Conservation (phyloP, 2,329 filamentous ascomycete genomes). For the Acarospora socialis region DNA sequence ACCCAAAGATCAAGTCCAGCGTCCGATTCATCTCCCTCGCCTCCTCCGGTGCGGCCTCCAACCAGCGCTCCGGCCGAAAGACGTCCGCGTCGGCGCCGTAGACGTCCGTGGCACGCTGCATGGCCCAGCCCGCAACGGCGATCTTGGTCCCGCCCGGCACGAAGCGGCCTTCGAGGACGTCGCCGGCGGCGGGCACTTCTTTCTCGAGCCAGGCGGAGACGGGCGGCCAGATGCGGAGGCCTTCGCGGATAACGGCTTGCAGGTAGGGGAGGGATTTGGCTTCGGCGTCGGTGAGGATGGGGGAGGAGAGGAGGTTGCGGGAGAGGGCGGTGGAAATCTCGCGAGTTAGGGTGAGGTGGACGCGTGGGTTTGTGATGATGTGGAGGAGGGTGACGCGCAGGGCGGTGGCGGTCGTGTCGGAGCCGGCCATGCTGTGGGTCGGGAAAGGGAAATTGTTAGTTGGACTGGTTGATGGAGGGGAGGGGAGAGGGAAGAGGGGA, state of each 20-base stretch:
- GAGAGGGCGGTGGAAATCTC: conserved; percentile 32
- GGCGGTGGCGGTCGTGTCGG: conserved; percentile 43
- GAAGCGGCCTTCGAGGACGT: conserved; percentile 2
- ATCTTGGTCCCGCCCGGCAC: background rate
- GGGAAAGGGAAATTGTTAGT: too few relatives aligned
- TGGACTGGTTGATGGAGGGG: background rate
- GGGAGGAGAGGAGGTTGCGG: conserved; percentile 24
- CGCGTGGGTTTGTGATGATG: conserved; percentile 35
- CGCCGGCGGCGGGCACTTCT: conserved; percentile 1
- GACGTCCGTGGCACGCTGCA: too few relatives aligned
- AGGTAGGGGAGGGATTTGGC: background rate
- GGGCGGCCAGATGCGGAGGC: conserved; percentile 10
- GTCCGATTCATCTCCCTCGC: too few relatives aligned
- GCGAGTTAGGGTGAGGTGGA: conserved; percentile 30
- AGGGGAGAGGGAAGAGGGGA: background rate
- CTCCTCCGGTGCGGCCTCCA: too few relatives aligned
- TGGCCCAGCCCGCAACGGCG: background rate
- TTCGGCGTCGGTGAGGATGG: conserved; percentile 40
- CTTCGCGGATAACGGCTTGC: background rate
- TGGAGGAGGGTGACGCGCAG: conserved; percentile 40
- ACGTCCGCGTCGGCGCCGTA: too few relatives aligned
- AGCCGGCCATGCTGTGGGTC: conserved; percentile 38
- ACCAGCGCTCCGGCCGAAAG: too few relatives aligned
- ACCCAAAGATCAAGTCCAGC: too few relatives aligned
- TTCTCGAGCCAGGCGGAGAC: background rate